These are phyloP conservation scores for Drechmeria coniospora DNA, from an alignment of 2,329 filamentous ascomycete genomes.

Conservation along the genomic window DNA sequence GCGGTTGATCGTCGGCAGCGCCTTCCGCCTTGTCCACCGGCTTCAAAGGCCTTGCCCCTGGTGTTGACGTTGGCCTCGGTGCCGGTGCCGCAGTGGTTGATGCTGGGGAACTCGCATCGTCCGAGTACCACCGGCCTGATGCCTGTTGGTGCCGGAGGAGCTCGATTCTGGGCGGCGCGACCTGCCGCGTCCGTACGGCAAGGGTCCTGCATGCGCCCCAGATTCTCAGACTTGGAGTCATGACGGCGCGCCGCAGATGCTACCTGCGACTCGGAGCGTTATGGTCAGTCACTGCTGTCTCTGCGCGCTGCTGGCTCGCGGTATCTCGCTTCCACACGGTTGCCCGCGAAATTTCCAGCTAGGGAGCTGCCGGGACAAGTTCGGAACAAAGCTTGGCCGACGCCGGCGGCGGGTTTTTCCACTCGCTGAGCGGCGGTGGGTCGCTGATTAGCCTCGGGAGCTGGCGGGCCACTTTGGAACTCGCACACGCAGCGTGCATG, in stretches of 20 bases:
- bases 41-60: background rate
- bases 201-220: conserved; percentile 20
- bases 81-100: background rate
- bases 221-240: conserved; percentile 18
- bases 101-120: conserved; percentile 10
- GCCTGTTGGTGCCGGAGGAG: conserved; percentile 9
- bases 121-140: conserved; percentile 14
- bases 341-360: conserved; percentile 6
- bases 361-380: background rate
- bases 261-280: background rate
- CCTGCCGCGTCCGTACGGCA: conserved; percentile 13
- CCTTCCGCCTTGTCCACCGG: background rate
- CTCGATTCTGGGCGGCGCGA: conserved; percentile 9
- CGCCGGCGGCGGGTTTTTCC: no score
- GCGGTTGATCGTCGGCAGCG: background rate
- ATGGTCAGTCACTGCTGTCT: background rate
- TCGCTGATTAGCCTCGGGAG: no score
- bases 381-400: conserved; percentile 9
- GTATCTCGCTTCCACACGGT: no score
- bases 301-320: no score
- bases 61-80: background rate
- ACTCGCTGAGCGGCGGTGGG: no score
- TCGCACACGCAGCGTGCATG: no score
- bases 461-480: no score
- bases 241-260: conserved; percentile 9